Conservation (phyloP, 805 yeast species). For the Helenozyma baotianmanensis region DNA sequence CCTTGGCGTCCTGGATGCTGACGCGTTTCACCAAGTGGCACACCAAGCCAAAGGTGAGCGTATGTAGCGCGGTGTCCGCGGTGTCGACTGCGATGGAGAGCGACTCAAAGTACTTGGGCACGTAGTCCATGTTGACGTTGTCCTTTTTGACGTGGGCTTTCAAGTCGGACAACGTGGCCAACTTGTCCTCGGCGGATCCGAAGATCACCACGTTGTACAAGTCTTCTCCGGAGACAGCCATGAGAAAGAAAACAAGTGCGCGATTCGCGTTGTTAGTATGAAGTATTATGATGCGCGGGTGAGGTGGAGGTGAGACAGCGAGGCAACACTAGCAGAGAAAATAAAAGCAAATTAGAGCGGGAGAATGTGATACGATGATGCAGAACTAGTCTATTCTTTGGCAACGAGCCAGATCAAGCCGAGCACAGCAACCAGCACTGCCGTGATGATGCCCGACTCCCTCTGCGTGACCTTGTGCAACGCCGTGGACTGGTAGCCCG, state of each 20-base stretch:
- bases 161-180: slow-evolving; percentile 27
- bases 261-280: background rate
- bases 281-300: background rate
- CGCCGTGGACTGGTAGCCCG: slow-evolving; percentile 5
- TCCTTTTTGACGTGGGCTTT: slow-evolving; percentile 55
- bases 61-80: slow-evolving; percentile 33
- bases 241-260: slow-evolving; percentile 2
- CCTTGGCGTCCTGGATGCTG: slow-evolving; percentile 49
- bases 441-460: slow-evolving; percentile 13
- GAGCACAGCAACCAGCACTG: slow-evolving; percentile 12
- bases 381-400: slow-evolving; percentile 8
- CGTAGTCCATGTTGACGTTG: slow-evolving; percentile 45
- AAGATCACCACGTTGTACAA: slow-evolving; percentile 9
- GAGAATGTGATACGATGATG: background rate
- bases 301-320: background rate
- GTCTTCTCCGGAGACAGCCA: slow-evolving; percentile 14
- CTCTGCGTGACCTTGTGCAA: slow-evolving; percentile 13
- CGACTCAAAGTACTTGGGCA: slow-evolving; percentile 48
- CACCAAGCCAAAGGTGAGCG: slow-evolving; percentile 44
- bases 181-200: slow-evolving; percentile 10
- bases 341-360: background rate
- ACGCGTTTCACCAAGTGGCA: slow-evolving; percentile 57
- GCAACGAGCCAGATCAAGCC: slow-evolving; percentile 15
- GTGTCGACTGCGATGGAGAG: slow-evolving; percentile 43
- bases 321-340: background rate